A percentile compares a stretch with the other conserved stretches of the same genome.
phyloP scores from a whole-genome alignment of 768 basidiomycete species.

The Cantharellus anzutake region DNA sequence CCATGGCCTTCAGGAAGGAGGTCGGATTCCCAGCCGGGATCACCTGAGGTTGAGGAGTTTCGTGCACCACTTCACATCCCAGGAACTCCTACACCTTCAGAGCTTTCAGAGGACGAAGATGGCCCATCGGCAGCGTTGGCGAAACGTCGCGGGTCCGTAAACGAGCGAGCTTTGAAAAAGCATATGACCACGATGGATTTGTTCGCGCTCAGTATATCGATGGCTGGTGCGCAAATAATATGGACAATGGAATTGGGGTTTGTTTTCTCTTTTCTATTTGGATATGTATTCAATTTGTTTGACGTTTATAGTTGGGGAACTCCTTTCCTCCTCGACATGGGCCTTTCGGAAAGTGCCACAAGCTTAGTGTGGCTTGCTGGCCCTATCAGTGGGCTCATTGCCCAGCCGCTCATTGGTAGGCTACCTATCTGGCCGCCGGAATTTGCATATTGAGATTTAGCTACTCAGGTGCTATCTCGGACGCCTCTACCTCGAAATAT shows the following conservation, averaged over 20 bases:
- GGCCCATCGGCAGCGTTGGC: neutral
- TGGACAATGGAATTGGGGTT: constrained; percentile 95
- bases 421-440: neutral
- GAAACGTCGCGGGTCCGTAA: neutral
- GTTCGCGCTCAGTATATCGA: constrained; percentile 68
- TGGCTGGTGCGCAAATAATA: constrained; percentile 87
- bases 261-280: constrained; percentile 13
- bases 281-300: neutral
- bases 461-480: constrained; percentile 71
- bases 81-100: neutral
- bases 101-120: neutral
- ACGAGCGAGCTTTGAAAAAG: neutral
- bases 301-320: constrained; percentile 62
- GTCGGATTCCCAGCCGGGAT: neutral
- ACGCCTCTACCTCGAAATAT: constrained; percentile 79
- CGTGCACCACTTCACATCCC: neutral
- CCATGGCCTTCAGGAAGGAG: neutral
- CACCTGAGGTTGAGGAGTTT: neutral
- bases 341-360: constrained; percentile 75
- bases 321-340: constrained; percentile 67
- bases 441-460: neutral
- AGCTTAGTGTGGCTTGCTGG: constrained; percentile 80
- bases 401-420: constrained; percentile 90
- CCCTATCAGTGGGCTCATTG: constrained; percentile 85
- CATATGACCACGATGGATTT: constrained; percentile 26